A percentile compares a stretch with the other conserved stretches of the same genome.
These are phyloP conservation scores for Nicotiana tabacum DNA, from an alignment of 257 asterid genomes.

Conservation along the genomic window DNA sequence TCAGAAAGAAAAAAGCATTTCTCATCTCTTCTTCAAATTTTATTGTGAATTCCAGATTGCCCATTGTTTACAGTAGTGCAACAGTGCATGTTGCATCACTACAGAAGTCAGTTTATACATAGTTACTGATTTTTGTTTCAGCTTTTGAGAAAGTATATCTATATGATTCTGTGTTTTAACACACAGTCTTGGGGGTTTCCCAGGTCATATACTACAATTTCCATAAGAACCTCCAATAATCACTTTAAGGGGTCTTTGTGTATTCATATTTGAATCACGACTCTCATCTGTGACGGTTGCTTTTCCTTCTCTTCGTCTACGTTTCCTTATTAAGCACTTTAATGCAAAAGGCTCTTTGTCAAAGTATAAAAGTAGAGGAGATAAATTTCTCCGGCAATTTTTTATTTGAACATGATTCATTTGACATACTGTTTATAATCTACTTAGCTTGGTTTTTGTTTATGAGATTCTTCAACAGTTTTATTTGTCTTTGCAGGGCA, in stretches of 20 bases:
- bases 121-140: neutral
- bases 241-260: neutral
- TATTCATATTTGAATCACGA: neutral
- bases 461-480: neutral
- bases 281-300: neutral
- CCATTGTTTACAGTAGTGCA: neutral
- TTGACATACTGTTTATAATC: neutral
- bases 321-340: neutral
- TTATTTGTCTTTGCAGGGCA: constrained; percentile 40
- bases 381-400: neutral
- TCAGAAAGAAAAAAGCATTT: neutral
- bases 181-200: neutral
- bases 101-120: neutral
- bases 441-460: neutral
- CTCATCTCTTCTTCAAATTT: neutral
- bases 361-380: neutral
- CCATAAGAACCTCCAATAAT: neutral
- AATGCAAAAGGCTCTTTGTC: neutral
- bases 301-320: neutral
- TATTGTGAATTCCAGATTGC: neutral
- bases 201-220: neutral
- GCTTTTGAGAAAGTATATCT: neutral
- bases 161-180: neutral
- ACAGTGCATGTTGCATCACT: neutral
- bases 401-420: neutral